A percentile compares a stretch with the other conserved stretches of the same genome.
Evolutionary conservation across 805 yeast genomes (phyloP).

Genomic region (Pichia pseudocactophila): DNA sequence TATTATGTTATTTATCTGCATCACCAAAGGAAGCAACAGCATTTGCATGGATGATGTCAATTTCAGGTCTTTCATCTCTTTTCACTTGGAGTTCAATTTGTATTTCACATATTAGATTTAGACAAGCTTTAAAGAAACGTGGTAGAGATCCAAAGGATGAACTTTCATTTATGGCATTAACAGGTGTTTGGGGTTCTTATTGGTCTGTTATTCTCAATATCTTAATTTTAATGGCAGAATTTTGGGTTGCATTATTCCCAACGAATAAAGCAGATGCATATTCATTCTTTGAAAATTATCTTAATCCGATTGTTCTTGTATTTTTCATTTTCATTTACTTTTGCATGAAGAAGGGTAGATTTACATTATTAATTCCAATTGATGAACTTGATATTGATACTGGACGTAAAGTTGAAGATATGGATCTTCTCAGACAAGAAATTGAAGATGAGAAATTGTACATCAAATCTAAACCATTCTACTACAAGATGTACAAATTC

Average conservation of each 20-base stretch:
- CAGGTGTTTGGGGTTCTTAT: slow-evolving; percentile 60
- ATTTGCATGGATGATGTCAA: slow-evolving; percentile 69
- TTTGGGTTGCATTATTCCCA: slow-evolving; percentile 78
- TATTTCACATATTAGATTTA: slow-evolving; percentile 59
- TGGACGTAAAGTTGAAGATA: slow-evolving; percentile 54
- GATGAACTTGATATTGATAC: slow-evolving; percentile 49
- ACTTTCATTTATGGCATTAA: slow-evolving; percentile 55
- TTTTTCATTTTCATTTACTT: slow-evolving; percentile 33
- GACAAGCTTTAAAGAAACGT: slow-evolving; percentile 55
- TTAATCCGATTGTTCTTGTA: slow-evolving; percentile 56
- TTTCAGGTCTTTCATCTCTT: slow-evolving; percentile 69
- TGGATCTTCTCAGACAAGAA: slow-evolving; percentile 48
- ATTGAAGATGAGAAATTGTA: slow-evolving; percentile 47
- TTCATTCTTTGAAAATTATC: slow-evolving; percentile 55
- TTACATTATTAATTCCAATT: slow-evolving; percentile 36
- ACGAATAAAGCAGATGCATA: slow-evolving; percentile 46
- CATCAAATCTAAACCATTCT: slow-evolving; percentile 37
- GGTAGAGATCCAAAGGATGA: slow-evolving; percentile 58
- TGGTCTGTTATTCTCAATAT: slow-evolving; percentile 51
- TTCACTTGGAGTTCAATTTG: slow-evolving; percentile 76
- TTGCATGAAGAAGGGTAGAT: slow-evolving; percentile 33
- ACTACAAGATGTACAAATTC: slow-evolving; percentile 43
- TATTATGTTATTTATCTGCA: slow-evolving; percentile 56
- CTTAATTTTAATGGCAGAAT: slow-evolving; percentile 62
- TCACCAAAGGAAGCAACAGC: slow-evolving; percentile 46